phyloP scores from a whole-genome alignment of 306 rosid species.

The Castanopsis chinensis region DNA sequence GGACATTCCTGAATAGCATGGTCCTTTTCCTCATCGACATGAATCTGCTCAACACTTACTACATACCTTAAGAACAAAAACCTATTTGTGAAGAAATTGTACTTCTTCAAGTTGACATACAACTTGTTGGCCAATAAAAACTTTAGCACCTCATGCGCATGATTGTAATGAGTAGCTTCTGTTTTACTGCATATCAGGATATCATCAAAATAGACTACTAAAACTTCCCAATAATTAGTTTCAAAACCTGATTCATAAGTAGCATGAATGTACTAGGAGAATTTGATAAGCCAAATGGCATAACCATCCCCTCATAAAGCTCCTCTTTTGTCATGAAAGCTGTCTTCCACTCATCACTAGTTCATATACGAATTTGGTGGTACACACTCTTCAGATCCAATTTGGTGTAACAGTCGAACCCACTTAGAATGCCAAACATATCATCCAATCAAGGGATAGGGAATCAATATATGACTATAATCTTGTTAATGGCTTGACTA shows the following conservation, averaged over 20 bases:
- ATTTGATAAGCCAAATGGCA: too few species aligned
- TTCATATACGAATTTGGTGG: not conserved
- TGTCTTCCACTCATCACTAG: not conserved
- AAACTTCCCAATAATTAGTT: not conserved
- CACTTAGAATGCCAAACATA: not conserved
- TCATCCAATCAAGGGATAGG: not conserved
- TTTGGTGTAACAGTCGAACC: not conserved
- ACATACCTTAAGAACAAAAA: too few species aligned
- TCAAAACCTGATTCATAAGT: not conserved
- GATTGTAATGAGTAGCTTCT: too few species aligned
- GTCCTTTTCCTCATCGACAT: too few species aligned
- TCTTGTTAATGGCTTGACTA: not conserved
- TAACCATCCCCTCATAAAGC: not conserved
- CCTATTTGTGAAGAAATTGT: too few species aligned
- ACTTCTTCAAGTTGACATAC: too few species aligned
- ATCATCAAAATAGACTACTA: not conserved
- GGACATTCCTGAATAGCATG: too few species aligned
- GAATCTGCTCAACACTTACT: too few species aligned
- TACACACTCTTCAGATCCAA: not conserved
- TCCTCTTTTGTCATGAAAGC: not conserved
- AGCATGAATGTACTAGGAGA: not conserved
- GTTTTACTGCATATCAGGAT: too few species aligned
- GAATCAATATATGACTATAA: not conserved
- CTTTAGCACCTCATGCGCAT: too few species aligned
- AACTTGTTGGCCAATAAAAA: too few species aligned